Percentiles rank a stretch among this genome's conserved stretches.
Evolutionary conservation across 495 filamentous ascomycete genomes (phyloP).

Genomic region (Xylaria acuta): DNA sequence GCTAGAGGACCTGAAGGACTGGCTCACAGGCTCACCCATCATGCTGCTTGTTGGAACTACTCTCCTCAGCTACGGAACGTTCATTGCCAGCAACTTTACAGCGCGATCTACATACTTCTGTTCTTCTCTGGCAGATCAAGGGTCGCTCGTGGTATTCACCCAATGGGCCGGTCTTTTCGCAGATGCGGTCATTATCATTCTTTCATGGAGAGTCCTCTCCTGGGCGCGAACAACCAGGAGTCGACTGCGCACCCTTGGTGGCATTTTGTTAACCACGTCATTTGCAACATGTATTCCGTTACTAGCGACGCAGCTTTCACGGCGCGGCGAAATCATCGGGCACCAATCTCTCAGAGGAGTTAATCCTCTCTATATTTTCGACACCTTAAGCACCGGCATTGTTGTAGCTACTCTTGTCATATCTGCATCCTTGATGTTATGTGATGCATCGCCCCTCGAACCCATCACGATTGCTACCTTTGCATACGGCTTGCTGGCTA

Average conservation of each 20-base stretch:
- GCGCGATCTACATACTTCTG: conserved; percentile 52
- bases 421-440: conserved; percentile 46
- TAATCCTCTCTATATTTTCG: conserved; percentile 49
- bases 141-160: conserved; percentile 34
- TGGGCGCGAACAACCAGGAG: conserved; percentile 52
- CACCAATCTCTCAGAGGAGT: conserved; percentile 34
- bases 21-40: conserved; percentile 42
- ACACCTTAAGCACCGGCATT: conserved; percentile 48
- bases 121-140: conserved; percentile 40
- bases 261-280: conserved; percentile 43
- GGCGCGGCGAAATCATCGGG: conserved; percentile 31
- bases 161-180: conserved; percentile 50
- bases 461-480: conserved; percentile 48
- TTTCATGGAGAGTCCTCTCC: conserved; percentile 54
- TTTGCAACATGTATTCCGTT: conserved; percentile 33
- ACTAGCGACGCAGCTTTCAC: conserved; percentile 32
- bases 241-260: conserved; percentile 47
- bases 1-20: conserved; percentile 45
- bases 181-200: conserved; percentile 48
- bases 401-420: conserved; percentile 46
- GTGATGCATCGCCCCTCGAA: conserved; percentile 47
- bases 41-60: conserved; percentile 37
- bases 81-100: conserved; percentile 30
- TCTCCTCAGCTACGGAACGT: conserved; percentile 44
- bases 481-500: conserved; percentile 40